Evolutionary conservation across 2,329 filamentous ascomycete genomes (phyloP), one percentile per base, ranked within the genome.

Genomic region (Samsoniella hepiali): DNA sequence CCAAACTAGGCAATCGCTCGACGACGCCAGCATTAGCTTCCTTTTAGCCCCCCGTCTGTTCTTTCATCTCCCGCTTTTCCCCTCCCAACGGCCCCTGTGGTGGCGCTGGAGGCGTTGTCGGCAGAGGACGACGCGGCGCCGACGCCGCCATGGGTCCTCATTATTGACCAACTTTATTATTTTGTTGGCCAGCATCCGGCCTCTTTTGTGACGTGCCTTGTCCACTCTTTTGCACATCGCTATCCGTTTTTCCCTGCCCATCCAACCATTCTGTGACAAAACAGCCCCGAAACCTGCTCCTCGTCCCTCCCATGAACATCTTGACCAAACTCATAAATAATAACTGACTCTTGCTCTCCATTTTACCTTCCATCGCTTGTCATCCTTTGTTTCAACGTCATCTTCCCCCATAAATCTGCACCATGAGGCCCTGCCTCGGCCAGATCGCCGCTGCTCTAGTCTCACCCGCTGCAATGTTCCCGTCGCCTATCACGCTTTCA

Each of bases 1-100:
- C 45, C 44, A n/a, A 50, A 40, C 27, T 49, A 50, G 56, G 56
- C 34, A 58, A 31, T 50, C 31, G 11, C 31, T 58, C 13, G 45
- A 58, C 56, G 56, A 58, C 42, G 22, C 44, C 56, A 36, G 56
- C 56, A 58, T 58, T 50, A 58, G 45, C 56, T 38, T 29, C 44
- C n/a, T 38, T 27, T 36, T 47, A 17, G 11, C 10, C 2, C 42
- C 40, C 44, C 9, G 50, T 53, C 31, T 53, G 27, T 17, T 29
- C 27, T 22, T 53, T 53, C 36, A n/a, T 36, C n/a, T 32, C 15
- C 50, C 29, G 9, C 13, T 27, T 49, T 49, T 49, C 29, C 31
- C 9, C 6, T 45, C 42, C 34, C 34, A 38, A 38, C 2, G 42
- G 5, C 42, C n/a, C 22, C 22, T 22, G 22, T 22, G 22, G 22